Percentiles rank a stretch among this genome's conserved stretches.
These are phyloP conservation scores for Calonectria fujianensis DNA, from an alignment of 2,329 filamentous ascomycete species.

Conservation along the genomic window DNA sequence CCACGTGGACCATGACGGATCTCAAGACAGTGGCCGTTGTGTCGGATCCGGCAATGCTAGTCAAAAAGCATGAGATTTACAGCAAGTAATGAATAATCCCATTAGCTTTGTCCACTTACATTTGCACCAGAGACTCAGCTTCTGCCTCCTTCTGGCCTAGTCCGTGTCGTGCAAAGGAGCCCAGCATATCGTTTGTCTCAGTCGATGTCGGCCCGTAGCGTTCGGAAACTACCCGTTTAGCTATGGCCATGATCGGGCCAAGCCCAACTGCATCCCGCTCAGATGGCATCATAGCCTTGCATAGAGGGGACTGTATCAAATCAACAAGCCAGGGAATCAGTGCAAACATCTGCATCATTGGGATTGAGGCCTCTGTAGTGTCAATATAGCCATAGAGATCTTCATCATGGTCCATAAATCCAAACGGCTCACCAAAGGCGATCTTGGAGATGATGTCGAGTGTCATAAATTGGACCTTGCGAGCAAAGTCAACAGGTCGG, in stretches of 20 bases:
- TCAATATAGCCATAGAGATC: constrained; percentile 33
- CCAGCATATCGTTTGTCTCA: constrained; percentile 31
- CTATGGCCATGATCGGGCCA: constrained; percentile 35
- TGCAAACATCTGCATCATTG: constrained; percentile 37
- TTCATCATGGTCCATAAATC: constrained; percentile 32
- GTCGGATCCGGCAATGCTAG: constrained; percentile 39
- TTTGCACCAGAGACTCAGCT: constrained; percentile 36
- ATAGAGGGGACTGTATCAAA: constrained; percentile 34
- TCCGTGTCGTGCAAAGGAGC: constrained; percentile 34
- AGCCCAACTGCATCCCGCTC: constrained; percentile 37
- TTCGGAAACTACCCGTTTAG: constrained; percentile 30
- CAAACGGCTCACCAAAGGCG: constrained; percentile 31
- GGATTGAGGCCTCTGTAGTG: constrained; percentile 23
- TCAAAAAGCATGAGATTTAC: not conserved
- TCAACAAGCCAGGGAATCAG: constrained; percentile 36
- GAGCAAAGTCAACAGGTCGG: constrained; percentile 31
- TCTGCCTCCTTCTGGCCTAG: constrained; percentile 34
- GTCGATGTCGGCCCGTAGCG: constrained; percentile 5
- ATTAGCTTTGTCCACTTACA: not conserved
- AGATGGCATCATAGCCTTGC: constrained; percentile 37
- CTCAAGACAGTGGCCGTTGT: constrained; percentile 34
- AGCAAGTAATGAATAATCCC: not conserved
- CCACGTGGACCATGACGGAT: constrained; percentile 25
- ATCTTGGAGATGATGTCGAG: constrained; percentile 38
- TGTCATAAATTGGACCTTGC: constrained; percentile 35